Conservation (phyloP, 1,139 yeast genomes). For the Saccharomyces hybrid region DNA sequence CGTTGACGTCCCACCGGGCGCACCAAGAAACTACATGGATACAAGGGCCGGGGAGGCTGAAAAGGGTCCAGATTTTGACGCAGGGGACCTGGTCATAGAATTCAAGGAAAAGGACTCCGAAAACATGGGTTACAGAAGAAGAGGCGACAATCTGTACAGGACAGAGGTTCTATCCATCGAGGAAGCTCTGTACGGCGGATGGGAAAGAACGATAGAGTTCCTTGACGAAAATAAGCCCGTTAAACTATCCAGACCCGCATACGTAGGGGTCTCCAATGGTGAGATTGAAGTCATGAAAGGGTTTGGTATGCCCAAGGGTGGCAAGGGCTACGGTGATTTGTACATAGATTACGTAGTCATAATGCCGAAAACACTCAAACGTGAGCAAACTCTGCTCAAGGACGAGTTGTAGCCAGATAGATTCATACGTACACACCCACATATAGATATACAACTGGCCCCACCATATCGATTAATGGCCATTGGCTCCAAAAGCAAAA, state of each 20-base stretch:
- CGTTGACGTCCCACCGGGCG: conserved; percentile 64
- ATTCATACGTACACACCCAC: not conserved
- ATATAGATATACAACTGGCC: not conserved
- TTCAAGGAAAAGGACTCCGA: conserved; percentile 46
- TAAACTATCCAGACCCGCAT: conserved; percentile 42
- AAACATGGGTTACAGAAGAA: conserved; percentile 81
- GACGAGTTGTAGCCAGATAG: conserved; percentile 4
- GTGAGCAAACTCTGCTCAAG: not conserved
- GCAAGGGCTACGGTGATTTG: conserved; percentile 60
- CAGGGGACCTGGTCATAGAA: conserved; percentile 69
- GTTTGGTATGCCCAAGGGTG: conserved; percentile 75
- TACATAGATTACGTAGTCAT: conserved; percentile 62
- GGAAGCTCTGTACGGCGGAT: conserved; percentile 73
- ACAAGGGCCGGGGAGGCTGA: conserved; percentile 74
- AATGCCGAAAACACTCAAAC: conserved; percentile 15
- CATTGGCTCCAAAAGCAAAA: not conserved
- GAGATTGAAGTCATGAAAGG: conserved; percentile 63
- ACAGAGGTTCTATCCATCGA: conserved; percentile 66
- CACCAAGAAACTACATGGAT: conserved; percentile 51
- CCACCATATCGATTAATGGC: not conserved
- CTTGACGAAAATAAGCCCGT: conserved; percentile 55
- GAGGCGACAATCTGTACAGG: conserved; percentile 66
- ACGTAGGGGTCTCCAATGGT: conserved; percentile 51
- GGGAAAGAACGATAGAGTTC: conserved; percentile 61
- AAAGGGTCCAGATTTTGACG: conserved; percentile 66